Evolutionary conservation across 2,329 filamentous ascomycete species (phyloP).

Genomic region (Cladosporium sp.): DNA sequence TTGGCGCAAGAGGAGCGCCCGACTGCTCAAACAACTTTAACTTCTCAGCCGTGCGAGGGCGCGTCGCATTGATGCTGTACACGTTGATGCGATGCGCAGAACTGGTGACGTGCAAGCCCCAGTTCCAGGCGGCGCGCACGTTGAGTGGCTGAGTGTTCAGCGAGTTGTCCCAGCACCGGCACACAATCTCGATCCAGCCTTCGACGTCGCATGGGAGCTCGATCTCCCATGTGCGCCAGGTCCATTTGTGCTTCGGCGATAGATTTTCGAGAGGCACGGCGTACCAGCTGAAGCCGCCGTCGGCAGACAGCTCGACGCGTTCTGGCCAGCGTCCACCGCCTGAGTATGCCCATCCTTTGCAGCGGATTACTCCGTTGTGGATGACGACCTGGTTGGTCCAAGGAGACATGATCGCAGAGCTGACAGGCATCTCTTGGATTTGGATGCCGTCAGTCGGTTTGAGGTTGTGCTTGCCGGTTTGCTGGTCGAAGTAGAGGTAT

Average conservation of each 20-base stretch:
- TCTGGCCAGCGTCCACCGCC: conserved; percentile 63
- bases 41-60: conserved; percentile 24
- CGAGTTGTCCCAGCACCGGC: conserved; percentile 59
- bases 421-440: conserved; percentile 66
- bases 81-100: conserved; percentile 37
- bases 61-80: conserved; percentile 34
- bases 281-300: conserved; percentile 62
- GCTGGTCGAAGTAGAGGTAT: conserved; percentile 59
- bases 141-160: conserved; percentile 57
- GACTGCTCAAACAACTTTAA: conserved; percentile 29
- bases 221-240: conserved; percentile 56
- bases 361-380: conserved; percentile 41
- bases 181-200: conserved; percentile 58
- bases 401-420: conserved; percentile 59
- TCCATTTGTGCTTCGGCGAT: conserved; percentile 51
- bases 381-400: conserved; percentile 50
- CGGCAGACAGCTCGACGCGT: conserved; percentile 63
- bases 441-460: conserved; percentile 50
- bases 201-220: conserved; percentile 56
- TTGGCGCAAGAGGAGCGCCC: conserved; percentile 28
- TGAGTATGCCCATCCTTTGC: conserved; percentile 62
- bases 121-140: conserved; percentile 52
- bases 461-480: conserved; percentile 58
- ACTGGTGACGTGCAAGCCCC: conserved; percentile 38
- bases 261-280: conserved; percentile 50